Base-by-base conservation (phyloP, 345 rosid genomes). In the Melaleuca quinquenervia region DNA sequence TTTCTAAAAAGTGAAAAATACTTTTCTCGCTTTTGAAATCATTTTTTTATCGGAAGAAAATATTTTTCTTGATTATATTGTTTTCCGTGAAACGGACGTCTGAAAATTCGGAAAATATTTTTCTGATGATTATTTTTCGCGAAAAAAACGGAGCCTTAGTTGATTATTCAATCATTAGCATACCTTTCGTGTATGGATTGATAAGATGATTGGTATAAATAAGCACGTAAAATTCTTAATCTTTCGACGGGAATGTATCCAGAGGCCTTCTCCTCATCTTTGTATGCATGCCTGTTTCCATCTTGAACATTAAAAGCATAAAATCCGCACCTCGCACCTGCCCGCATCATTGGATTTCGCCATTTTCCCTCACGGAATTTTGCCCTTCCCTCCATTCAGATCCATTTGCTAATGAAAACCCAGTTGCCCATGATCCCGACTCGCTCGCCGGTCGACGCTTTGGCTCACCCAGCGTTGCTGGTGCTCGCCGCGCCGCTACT, bases 241-340 rank as follows among this genome's bases (percentile, higher is more conserved):
- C 7, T 32, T 64, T 15, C 16, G 32, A 64, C 0, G 12, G 44
- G 11, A 29, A 15, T 14, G 3, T 15, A 62, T 14, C 11, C 14
- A 7, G 15, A 62, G 29, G 3, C 0, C 14, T 29, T 29, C 0
- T 62, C 6, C 0, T n/a, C 3, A 18, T 62, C 15, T 52, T 58
- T 12, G 0, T 3, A 0, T 29, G 2, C 0, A 16, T 10, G 8
- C 32, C 0, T 1, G 8, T 10, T 32, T 64, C 1, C 3, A 29
- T 3, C 0, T 64, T 64, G 0, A 0, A 16, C 3, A 1, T 64
- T 32, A 1, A 0, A 32, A 32, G 18, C 8, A 6, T 16, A 8
- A 0, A 16, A 32, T 62, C 16, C 0, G 6, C 6, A 29, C 0
- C 3, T 32, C 0, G 1, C 41, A 0, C 32, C 0, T 15, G 6